Evolutionary conservation across 2,329 filamentous ascomycete species (phyloP).

Genomic region (Curvularia sp.): DNA sequence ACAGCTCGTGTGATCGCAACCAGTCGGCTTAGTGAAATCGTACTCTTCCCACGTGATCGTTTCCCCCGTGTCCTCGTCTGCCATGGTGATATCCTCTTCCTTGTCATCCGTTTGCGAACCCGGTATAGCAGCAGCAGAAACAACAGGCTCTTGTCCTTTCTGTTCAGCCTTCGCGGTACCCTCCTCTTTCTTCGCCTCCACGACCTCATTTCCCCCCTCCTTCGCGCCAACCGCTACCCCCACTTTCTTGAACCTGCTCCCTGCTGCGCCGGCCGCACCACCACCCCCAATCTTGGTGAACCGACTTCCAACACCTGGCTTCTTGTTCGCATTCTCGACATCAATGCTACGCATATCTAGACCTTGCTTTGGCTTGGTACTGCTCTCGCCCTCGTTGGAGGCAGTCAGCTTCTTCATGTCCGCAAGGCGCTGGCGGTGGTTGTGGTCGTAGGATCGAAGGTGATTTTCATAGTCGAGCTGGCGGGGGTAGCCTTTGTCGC

Average conservation of each 20-base stretch:
- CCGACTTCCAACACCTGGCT: slow-evolving; percentile 25
- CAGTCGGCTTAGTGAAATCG: slow-evolving; percentile 61
- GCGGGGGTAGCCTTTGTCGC: slow-evolving; percentile 89
- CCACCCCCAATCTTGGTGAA: slow-evolving; percentile 41
- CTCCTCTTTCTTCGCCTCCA: slow-evolving; percentile 3
- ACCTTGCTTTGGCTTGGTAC: slow-evolving; percentile 27
- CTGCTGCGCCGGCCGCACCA: slow-evolving; percentile 22
- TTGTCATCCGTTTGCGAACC: slow-evolving; percentile 19
- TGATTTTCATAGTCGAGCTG: slow-evolving; percentile 98
- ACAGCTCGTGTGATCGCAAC: slow-evolving; percentile 50
- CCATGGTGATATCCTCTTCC: slow-evolving; percentile 31
- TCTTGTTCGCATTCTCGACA: slow-evolving; percentile 28
- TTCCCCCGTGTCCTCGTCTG: slow-evolving; percentile 33
- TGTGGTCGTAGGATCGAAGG: slow-evolving; percentile 92
- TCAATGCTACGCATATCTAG: slow-evolving; percentile 39
- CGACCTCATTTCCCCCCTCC: neutral
- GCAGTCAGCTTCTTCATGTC: slow-evolving; percentile 76
- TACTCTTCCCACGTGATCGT: slow-evolving; percentile 56
- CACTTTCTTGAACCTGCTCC: slow-evolving; percentile 73
- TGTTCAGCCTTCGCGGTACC: slow-evolving; percentile 48
- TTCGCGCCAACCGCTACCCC: slow-evolving; percentile 54
- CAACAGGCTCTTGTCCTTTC: slow-evolving; percentile 21
- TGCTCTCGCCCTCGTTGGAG: slow-evolving; percentile 34
- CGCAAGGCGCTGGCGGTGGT: slow-evolving; percentile 75
- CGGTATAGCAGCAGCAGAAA: slow-evolving; percentile 1